Percentiles rank a stretch among this genome's conserved stretches.
Conservation (phyloP, 1,284 basidiomycete genomes). For the Puccinia triticina region DNA sequence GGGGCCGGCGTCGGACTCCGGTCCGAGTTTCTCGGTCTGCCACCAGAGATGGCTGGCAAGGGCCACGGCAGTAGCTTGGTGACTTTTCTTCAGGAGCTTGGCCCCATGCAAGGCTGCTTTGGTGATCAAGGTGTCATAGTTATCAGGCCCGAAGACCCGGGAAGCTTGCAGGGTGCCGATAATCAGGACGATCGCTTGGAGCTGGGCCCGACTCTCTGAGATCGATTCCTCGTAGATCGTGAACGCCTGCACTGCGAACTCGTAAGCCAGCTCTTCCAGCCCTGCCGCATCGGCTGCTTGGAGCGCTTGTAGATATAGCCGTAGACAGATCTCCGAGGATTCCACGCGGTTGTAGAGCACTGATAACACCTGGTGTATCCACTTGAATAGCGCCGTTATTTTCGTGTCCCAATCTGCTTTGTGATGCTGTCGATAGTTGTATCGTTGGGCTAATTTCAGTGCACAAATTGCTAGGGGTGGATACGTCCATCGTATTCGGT, state of each 20-base stretch:
- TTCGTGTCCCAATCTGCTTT: conserved; percentile 75
- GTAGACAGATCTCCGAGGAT: conserved; percentile 81
- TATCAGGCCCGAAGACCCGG: conserved; percentile 82
- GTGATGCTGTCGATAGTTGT: conserved; percentile 70
- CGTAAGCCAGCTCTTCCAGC: conserved; percentile 90
- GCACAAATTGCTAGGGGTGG: conserved; percentile 87
- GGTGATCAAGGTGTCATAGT: conserved; percentile 92
- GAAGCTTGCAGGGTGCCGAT: conserved; percentile 83
- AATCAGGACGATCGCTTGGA: conserved; percentile 88
- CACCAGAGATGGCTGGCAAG: conserved; percentile 95
- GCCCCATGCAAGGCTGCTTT: conserved; percentile 93
- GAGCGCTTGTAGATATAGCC: conserved; percentile 88
- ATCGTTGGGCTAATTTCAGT: conserved; percentile 84
- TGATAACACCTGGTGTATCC: conserved; percentile 84
- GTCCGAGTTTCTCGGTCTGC: conserved; percentile 70
- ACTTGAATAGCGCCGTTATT: conserved; percentile 81
- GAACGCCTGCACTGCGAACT: conserved; percentile 93
- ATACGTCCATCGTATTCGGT: conserved; percentile 90
- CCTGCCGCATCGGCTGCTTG: conserved; percentile 89
- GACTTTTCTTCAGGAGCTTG: conserved; percentile 91
- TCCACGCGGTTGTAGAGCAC: conserved; percentile 89
- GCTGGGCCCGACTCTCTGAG: conserved; percentile 84
- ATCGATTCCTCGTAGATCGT: conserved; percentile 94
- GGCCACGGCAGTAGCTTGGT: conserved; percentile 90
- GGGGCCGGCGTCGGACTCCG: conserved; percentile 60